Evolutionary conservation across 2,329 filamentous ascomycete genomes (phyloP), one percentile per base, ranked within the genome.

Genomic region (Botrytis aclada): DNA sequence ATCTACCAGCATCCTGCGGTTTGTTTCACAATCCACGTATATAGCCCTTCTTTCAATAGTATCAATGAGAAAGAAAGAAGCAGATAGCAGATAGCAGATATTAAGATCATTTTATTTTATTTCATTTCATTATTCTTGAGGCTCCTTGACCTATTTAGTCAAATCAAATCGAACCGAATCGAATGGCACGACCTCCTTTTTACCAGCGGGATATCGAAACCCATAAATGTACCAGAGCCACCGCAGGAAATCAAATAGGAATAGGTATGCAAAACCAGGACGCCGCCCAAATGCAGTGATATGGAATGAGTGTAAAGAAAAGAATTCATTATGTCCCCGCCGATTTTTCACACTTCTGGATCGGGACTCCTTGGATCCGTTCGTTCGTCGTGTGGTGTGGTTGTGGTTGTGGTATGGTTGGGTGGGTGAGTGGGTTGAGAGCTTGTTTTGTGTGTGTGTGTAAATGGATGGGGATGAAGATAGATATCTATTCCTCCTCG

Each of bases 271-370:
- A n/a, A 6, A 6, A 16, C 64, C 64, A 14, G 34, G 37, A 69
- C 64, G 54, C 64, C 71, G 71, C 56, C 43, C 34, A 69, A 25
- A 72, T 72, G 71, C 71, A 51, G 37, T 22, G 29, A 58, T 54
- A 66, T 66, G 29, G 62, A 58, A 58, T 25, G 58, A 25, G 10
- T 61, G 58, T 37, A 37, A 25, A 61, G 20, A 37, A 37, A 37
- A 60, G 20, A 14, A 37, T n/a, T n/a, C 47, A 54, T 54, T 54
- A 54, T 54, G 10, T n/a, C 1, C 47, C 1, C 47, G 25, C 0
- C 12, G 12, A 16, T 25, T 10, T 10, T 10, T 16, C 7, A 29
- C 16, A 6, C 14, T 10, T 29, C 1, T 16, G 4, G 51, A 54
- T 29, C n/a, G 4, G n/a, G 16, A 1, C 14, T 54, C 14, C 25